Percentiles rank a stretch among this genome's conserved stretches.
phyloP scores from a whole-genome alignment of 2,329 filamentous ascomycete species.

The Aureobasidium sp. region DNA sequence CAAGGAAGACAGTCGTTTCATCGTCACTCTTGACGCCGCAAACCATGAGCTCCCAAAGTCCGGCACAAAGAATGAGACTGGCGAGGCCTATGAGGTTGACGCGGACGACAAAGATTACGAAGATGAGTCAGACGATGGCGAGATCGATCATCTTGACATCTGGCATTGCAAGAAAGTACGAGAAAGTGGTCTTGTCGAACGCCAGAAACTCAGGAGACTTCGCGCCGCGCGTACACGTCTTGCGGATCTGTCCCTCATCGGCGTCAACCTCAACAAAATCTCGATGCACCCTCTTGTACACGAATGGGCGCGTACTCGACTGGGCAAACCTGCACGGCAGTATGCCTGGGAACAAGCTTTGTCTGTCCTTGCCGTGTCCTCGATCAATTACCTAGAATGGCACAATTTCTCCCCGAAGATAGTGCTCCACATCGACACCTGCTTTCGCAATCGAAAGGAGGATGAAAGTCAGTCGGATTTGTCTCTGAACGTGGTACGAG shows the following conservation, averaged over 20 bases:
- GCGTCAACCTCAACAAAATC: background rate
- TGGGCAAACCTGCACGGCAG: background rate
- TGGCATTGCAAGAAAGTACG: background rate
- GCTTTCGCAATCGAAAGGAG: background rate
- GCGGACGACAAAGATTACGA: too few species aligned
- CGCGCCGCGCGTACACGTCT: background rate
- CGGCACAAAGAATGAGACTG: too few species aligned
- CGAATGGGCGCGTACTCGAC: background rate
- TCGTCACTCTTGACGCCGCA: too few species aligned
- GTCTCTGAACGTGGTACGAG: background rate
- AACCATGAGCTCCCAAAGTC: too few species aligned
- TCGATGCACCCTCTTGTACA: constrained; percentile 14
- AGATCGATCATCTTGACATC: background rate
- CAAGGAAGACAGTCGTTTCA: too few species aligned
- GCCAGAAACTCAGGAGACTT: background rate
- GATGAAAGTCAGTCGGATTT: background rate
- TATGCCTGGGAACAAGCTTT: background rate
- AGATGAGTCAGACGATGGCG: background rate
- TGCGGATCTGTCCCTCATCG: background rate
- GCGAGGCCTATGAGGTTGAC: too few species aligned
- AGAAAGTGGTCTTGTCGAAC: background rate
- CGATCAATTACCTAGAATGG: background rate
- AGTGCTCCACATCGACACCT: background rate
- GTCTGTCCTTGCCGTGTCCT: background rate
- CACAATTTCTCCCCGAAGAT: background rate